Evolutionary conservation across 306 rosid species (phyloP), one percentile per base, ranked within the genome.

Genomic region (Glycine latifolia): DNA sequence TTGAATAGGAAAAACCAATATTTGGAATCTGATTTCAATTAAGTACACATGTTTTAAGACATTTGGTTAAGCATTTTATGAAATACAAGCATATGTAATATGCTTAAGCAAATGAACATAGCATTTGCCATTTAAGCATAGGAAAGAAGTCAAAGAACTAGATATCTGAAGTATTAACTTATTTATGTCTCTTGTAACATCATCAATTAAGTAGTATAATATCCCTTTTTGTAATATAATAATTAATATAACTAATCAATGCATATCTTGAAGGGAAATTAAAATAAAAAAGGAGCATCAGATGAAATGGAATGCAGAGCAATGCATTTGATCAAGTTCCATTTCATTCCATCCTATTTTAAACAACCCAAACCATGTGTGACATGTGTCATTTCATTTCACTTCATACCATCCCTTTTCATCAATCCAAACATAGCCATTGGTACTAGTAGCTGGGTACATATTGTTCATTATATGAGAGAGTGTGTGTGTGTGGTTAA

Each of bases 311-410:
- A 66, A 66, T 14, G 26, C 20, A 63, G 10, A 3, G 39, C 8
- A 65, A 39, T 66, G 31, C 11, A 15, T 67, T 67, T 41, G 13
- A 66, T n/a, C 26, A 41, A 67, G 52, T 41, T n/a, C 10, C 72
- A 41, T 41, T 67, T 67, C 12, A 15, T 41, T 39, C 72, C 72
- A 67, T 67, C 52, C 52, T 67, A 67, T n/a, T 67, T 67, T 41
- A 67, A 63, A 67, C 52, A 41, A 39, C 12, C 6, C 9, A 39
- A 66, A 37, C 49, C 20, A 20, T 20, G 20, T n/a, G n/a, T n/a
- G n/a, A n/a, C 37, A 39, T 14, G 50, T 67, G 8, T 67, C 72
- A 67, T 14, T 67, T 6, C 50, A 39, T 41, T 67, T 41, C 26
- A 37, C 47, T 63, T 39, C 71, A 67, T n/a, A 8, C 11, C 71